phyloP scores from a whole-genome alignment of 148 eudicot species.

The Persicaria maculosa region DNA sequence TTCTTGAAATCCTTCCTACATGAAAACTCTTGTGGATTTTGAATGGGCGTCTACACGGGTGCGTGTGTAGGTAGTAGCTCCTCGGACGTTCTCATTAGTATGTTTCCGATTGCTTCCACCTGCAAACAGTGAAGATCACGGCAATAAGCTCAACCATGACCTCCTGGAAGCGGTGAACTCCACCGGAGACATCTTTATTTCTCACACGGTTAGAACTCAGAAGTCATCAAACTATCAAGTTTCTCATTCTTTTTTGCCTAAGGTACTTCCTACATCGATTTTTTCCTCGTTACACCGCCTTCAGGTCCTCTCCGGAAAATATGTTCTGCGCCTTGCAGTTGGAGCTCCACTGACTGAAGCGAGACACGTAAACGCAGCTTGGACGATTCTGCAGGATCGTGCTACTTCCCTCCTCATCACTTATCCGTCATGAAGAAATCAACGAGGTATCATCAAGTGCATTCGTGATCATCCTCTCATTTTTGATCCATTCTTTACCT shows the following conservation, averaged over 20 bases:
- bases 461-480: too few relatives aligned
- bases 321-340: too few relatives aligned
- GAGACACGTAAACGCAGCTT: conserved; percentile 64
- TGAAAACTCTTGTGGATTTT: too few relatives aligned
- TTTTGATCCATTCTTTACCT: too few relatives aligned
- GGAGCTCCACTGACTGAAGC: conserved; percentile 47
- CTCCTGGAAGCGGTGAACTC: conserved; percentile 77
- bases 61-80: conserved; percentile 55
- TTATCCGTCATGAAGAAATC: too few relatives aligned
- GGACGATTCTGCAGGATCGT: conserved; percentile 66
- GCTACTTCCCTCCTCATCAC: conserved; percentile 32
- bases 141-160: conserved; percentile 58
- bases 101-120: conserved; percentile 75
- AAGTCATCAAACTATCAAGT: too few relatives aligned
- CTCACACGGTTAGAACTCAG: conserved; percentile 58
- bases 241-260: too few relatives aligned
- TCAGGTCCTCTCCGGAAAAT: too few relatives aligned
- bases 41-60: neutral
- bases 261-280: too few relatives aligned
- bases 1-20: neutral
- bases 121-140: conserved; percentile 23
- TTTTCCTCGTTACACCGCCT: conserved; percentile 18
- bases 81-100: conserved; percentile 72
- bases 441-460: too few relatives aligned
- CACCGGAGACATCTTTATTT: conserved; percentile 69